A percentile compares a stretch with the other conserved stretches of the same genome.
phyloP scores from a whole-genome alignment of 495 filamentous ascomycete genomes.

The Aspergillus mulundensis region DNA sequence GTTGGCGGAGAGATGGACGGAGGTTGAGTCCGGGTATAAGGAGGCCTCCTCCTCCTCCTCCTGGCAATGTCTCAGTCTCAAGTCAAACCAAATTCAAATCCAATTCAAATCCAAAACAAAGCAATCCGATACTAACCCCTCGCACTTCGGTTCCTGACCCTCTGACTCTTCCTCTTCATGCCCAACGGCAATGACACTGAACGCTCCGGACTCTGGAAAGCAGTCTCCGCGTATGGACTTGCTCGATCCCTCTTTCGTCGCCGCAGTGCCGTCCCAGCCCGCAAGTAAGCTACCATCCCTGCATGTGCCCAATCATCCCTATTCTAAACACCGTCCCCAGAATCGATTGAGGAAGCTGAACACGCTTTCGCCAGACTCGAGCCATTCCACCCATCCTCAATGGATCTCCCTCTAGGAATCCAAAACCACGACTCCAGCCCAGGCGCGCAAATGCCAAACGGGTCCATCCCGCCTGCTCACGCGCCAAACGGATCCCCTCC shows the following conservation, averaged over 20 bases:
- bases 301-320: not conserved
- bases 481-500: constrained; percentile 1
- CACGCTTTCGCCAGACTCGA: constrained; percentile 12
- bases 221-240: constrained; percentile 33
- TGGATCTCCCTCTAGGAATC: constrained; percentile 1
- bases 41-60: not conserved
- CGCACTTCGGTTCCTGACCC: not conserved
- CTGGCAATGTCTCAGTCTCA: not conserved
- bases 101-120: not conserved
- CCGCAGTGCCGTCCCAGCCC: constrained; percentile 23
- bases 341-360: constrained; percentile 23
- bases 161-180: constrained; percentile 18
- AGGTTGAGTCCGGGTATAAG: constrained; percentile 8
- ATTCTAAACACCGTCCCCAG: constrained; percentile 20
- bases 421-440: not conserved
- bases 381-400: constrained; percentile 1
- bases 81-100: not conserved
- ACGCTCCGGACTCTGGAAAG: constrained; percentile 35
- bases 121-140: not conserved
- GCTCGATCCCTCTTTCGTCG: constrained; percentile 29
- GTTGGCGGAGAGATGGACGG: constrained; percentile 1
- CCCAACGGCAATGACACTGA: constrained; percentile 34
- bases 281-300: constrained; percentile 27
- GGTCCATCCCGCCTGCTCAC: not conserved
- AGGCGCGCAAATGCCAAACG: not conserved